A percentile compares a stretch with the other conserved stretches of the same genome.
Conservation (phyloP, 164 flowering plant genomes). For the Echeveria elegans region DNA sequence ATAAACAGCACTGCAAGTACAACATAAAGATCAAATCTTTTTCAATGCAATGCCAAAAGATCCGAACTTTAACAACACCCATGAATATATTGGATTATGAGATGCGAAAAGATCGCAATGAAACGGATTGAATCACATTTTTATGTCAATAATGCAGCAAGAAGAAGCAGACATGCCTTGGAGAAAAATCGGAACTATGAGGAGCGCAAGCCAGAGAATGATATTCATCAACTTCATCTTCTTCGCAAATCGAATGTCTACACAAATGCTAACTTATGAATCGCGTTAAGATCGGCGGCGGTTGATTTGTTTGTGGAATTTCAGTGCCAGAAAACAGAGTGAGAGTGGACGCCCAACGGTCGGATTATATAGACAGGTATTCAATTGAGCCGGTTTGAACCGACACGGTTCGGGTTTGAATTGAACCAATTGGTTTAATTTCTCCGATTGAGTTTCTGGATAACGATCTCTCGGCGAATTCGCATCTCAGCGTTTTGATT, state of each 20-base stretch:
- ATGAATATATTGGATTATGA: slow-evolving; percentile 20
- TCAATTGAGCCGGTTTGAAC: neutral
- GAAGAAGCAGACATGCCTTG: slow-evolving; percentile 37
- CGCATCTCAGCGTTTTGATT: neutral
- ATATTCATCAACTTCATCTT: slow-evolving; percentile 32
- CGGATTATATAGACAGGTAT: neutral
- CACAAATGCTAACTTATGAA: no score
- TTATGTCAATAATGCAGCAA: neutral
- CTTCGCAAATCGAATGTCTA: slow-evolving; percentile 6
- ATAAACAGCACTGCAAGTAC: slow-evolving; percentile 17
- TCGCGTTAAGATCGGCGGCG: no score
- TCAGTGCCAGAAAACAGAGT: neutral
- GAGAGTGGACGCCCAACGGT: neutral
- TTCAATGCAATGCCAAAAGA: no score
- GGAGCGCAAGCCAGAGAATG: slow-evolving; percentile 44
- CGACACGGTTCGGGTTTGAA: neutral
- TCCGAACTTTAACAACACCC: slow-evolving; percentile 28
- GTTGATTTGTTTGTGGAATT: neutral
- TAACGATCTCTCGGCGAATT: neutral
- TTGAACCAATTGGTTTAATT: neutral
- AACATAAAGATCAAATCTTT: neutral
- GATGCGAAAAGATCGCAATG: slow-evolving; percentile 18
- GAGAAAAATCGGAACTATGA: slow-evolving; percentile 43
- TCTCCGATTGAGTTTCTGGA: neutral
- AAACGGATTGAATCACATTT: neutral